Percentiles rank a stretch among this genome's conserved stretches.
phyloP scores from a whole-genome alignment of 306 rosid species.

The Cicer arietinum region DNA sequence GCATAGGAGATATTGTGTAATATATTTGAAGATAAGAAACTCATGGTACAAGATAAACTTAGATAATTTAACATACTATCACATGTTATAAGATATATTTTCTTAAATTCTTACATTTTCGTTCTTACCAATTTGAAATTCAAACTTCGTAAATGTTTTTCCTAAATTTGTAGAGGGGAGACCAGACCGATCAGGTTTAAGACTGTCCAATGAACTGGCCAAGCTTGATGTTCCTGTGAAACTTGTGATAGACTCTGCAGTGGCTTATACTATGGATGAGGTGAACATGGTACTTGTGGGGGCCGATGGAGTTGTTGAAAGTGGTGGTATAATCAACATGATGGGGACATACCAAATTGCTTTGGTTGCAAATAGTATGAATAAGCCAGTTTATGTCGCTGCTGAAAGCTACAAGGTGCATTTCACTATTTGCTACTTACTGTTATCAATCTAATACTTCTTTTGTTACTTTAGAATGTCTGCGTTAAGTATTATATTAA shows the following conservation, averaged over 20 bases:
- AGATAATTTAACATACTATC: slow-evolving; percentile 8
- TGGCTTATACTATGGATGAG: slow-evolving; percentile 94
- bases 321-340: slow-evolving; percentile 97
- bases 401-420: slow-evolving; percentile 97
- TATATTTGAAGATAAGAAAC: neutral
- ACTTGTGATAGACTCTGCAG: slow-evolving; percentile 95
- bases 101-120: neutral
- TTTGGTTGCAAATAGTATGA: slow-evolving; percentile 85
- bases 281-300: slow-evolving; percentile 97
- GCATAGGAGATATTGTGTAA: neutral
- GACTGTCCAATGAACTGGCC: slow-evolving; percentile 77
- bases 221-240: slow-evolving; percentile 92
- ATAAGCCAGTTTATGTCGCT: slow-evolving; percentile 90
- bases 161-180: slow-evolving; percentile 82
- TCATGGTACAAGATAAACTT: neutral
- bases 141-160: neutral
- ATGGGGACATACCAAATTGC: slow-evolving; percentile 98
- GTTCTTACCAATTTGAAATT: neutral
- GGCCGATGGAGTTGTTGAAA: slow-evolving; percentile 97
- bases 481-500: slow-evolving; percentile 16
- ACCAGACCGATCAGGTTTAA: slow-evolving; percentile 84
- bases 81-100: neutral
- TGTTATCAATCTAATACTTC: slow-evolving; percentile 18
- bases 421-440: slow-evolving; percentile 5
- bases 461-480: slow-evolving; percentile 1